Evolutionary conservation across 2,329 filamentous ascomycete species (phyloP).

Genomic region (Stenocarpella maydis): DNA sequence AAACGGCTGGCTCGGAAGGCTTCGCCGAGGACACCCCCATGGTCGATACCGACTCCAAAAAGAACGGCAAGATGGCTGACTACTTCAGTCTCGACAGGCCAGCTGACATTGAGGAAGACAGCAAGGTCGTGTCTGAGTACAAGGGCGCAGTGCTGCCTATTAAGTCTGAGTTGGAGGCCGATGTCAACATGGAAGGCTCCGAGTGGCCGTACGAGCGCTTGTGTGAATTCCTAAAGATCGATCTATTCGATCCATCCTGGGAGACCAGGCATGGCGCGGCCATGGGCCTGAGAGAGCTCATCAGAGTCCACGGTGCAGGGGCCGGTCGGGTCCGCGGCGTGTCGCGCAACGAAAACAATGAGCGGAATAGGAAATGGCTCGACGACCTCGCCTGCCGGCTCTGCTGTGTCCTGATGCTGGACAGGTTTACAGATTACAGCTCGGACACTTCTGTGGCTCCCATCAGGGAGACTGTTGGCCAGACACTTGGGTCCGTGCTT

Average conservation of each 20-base stretch:
- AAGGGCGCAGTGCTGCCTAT: constrained; percentile 80
- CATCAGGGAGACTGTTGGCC: constrained; percentile 93
- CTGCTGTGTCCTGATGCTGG: constrained; percentile 95
- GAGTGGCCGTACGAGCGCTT: constrained; percentile 96
- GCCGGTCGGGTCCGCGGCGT: constrained; percentile 81
- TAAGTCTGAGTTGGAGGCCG: constrained; percentile 84
- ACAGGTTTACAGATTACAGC: constrained; percentile 97
- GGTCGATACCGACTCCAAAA: constrained; percentile 60
- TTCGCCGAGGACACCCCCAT: constrained; percentile 67
- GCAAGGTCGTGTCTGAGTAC: constrained; percentile 93
- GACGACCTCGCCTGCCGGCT: constrained; percentile 95
- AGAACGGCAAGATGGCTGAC: constrained; percentile 74
- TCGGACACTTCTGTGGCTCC: constrained; percentile 97
- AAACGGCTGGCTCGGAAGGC: constrained; percentile 68
- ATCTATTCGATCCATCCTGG: constrained; percentile 93
- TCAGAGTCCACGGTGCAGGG: constrained; percentile 89
- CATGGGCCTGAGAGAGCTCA: constrained; percentile 90
- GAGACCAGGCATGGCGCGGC: constrained; percentile 96
- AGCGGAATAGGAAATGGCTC: constrained; percentile 83
- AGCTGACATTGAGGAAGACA: constrained; percentile 82
- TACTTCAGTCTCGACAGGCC: constrained; percentile 91
- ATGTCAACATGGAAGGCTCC: constrained; percentile 77
- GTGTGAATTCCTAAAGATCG: constrained; percentile 91
- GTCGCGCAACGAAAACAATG: constrained; percentile 76
- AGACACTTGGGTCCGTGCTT: constrained; percentile 88